Evolutionary conservation across 148 eudicot genomes (phyloP), one percentile per base, ranked within the genome.

Genomic region (Dysphania ambrosioides): DNA sequence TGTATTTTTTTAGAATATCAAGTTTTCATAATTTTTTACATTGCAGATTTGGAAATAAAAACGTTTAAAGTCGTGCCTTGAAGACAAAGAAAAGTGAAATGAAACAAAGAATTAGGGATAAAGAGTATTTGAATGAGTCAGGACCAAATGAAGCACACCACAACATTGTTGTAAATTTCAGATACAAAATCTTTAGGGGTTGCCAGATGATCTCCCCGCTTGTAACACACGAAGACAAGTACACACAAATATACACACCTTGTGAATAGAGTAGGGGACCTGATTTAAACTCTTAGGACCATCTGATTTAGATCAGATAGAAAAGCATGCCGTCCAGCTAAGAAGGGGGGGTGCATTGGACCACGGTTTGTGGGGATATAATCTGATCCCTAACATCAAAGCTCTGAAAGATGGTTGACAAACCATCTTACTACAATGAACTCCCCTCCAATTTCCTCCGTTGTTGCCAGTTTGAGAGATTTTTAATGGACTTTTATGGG

Each of bases 261-360:
- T 73, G 63, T 8, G 6, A 23, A 7, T 61, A 0, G 30, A 29
- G 38, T 24, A 6, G 59, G 68, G 70, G 75, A 60, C 72, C 77
- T 62, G 60, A 32, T 24, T n/a, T 38, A 21, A 66, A 61, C 66
- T 35, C 19, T 65, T 31, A 29, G 65, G 49, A 75, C 73, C 73
- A 69, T 76, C 29, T 69, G 73, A 76, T 76, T 32, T 0, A 58
- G 35, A 76, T 76, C 79, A 5, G 73, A 76, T 53, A 74, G 79
- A 15, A 66, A n/a, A 51, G 73, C 79, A 72, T 76, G 83, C 77
- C 79, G 26, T 76, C 79, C 83, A 80, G 83, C 83, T 80, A 80
- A 72, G n/a, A 60, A 51, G 34, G 36, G 51, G n/a, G 51, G 77
- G 82, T 62, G 75, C 15, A 66, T 23, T 11, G 83, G 83, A 76